Percentiles rank a stretch among this genome's conserved stretches.
Conservation (phyloP, 306 rosid genomes). For the Pueraria montana region DNA sequence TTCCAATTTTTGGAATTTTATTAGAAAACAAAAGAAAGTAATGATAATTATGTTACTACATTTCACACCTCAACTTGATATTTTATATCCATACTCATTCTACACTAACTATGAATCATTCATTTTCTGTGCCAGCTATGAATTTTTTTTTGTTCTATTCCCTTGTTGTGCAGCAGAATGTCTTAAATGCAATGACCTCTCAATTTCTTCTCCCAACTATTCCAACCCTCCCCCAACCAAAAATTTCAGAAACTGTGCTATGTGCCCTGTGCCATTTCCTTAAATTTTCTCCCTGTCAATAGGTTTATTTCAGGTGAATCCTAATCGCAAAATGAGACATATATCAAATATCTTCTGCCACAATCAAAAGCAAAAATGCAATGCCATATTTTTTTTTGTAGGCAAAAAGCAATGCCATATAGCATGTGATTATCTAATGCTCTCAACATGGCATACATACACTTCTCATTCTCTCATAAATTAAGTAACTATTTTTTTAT, state of each 20-base stretch:
- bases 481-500: not conserved
- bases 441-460: not conserved
- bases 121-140: conserved; percentile 41
- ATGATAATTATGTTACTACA: not conserved
- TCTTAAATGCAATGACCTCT: conserved; percentile 66
- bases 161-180: conserved; percentile 51
- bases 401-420: not conserved
- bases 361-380: not conserved
- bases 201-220: conserved; percentile 54
- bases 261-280: conserved; percentile 51
- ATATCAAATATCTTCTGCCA: conserved; percentile 28
- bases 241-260: conserved; percentile 22
- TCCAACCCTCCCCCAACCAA: conserved; percentile 48
- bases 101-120: conserved; percentile 33
- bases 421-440: conserved; percentile 20
- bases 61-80: conserved; percentile 24
- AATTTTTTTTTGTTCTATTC: conserved; percentile 42
- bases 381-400: not conserved
- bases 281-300: conserved; percentile 53
- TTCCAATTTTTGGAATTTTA: not conserved
- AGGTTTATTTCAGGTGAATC: conserved; percentile 51
- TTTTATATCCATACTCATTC: conserved; percentile 15
- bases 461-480: conserved; percentile 4
- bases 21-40: not conserved
- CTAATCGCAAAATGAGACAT: conserved; percentile 42